Percentiles rank a stretch among this genome's conserved stretches.
Conservation (phyloP, 2,329 filamentous ascomycete species). For the Sordariomycetes sp. region DNA sequence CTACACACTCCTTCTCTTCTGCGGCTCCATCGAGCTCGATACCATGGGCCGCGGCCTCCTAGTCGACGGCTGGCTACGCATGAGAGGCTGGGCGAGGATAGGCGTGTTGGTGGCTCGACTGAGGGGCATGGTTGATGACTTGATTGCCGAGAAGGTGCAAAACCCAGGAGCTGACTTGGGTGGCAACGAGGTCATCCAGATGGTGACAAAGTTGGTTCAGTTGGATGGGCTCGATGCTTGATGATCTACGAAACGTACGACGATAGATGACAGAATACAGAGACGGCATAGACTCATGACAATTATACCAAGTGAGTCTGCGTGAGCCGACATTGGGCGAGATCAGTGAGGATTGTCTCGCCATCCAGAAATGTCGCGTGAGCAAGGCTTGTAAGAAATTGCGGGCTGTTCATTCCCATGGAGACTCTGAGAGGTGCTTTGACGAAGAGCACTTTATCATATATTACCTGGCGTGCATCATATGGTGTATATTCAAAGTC, state of each 20-base stretch:
- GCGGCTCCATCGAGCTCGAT: conserved; percentile 75
- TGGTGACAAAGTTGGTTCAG: conserved; percentile 76
- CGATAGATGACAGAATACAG: not conserved
- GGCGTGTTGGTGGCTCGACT: conserved; percentile 80
- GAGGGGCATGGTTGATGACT: conserved; percentile 75
- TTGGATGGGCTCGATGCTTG: conserved; percentile 75
- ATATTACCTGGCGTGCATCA: too few relatives aligned
- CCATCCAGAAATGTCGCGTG: too few relatives aligned
- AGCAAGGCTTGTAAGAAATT: too few relatives aligned
- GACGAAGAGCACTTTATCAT: too few relatives aligned
- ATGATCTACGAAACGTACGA: conserved; percentile 6
- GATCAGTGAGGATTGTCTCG: too few relatives aligned
- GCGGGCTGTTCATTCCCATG: too few relatives aligned
- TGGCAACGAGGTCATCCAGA: conserved; percentile 59
- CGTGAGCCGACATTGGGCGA: too few relatives aligned
- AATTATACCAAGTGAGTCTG: too few relatives aligned
- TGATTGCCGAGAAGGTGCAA: conserved; percentile 74
- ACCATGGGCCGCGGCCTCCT: conserved; percentile 78
- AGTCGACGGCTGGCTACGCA: conserved; percentile 80
- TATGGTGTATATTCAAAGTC: too few relatives aligned
- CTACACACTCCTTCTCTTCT: conserved; percentile 82
- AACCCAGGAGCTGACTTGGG: conserved; percentile 54
- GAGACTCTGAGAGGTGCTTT: too few relatives aligned
- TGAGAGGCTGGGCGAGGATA: conserved; percentile 90
- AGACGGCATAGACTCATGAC: not conserved